A percentile compares a stretch with the other conserved stretches of the same genome.
phyloP scores from a whole-genome alignment of 768 basidiomycete species.

The Coprinopsis marcescibilis region DNA sequence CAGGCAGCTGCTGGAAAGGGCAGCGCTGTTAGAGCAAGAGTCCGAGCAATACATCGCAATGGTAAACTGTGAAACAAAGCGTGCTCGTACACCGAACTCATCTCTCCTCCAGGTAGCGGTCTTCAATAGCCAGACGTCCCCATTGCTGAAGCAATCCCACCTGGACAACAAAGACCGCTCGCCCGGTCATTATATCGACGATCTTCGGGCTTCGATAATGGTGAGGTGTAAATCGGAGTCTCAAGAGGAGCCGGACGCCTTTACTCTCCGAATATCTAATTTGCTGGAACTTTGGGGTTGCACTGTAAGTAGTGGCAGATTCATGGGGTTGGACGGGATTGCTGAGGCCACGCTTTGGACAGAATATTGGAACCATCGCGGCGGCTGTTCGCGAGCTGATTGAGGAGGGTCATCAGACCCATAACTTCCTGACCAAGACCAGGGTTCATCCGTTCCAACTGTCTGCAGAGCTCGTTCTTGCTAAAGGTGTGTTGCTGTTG shows the following conservation, averaged over 20 bases:
- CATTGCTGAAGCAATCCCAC: neutral
- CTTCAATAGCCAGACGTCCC: neutral
- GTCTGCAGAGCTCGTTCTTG: too few relatives aligned
- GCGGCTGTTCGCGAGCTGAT: too few relatives aligned
- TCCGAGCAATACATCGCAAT: neutral
- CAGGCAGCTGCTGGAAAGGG: neutral
- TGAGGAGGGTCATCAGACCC: too few relatives aligned
- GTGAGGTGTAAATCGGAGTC: neutral
- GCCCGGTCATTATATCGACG: neutral
- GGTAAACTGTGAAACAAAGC: neutral
- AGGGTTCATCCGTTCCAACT: too few relatives aligned
- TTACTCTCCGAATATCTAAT: neutral
- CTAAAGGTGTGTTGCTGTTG: neutral
- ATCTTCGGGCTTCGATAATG: neutral
- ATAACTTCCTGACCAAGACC: too few relatives aligned
- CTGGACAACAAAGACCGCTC: neutral
- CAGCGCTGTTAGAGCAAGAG: neutral
- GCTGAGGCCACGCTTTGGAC: too few relatives aligned
- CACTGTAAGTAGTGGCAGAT: too few relatives aligned
- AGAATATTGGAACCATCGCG: too few relatives aligned
- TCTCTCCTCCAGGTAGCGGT: neutral
- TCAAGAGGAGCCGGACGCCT: neutral
- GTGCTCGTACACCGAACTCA: neutral
- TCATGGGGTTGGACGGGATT: too few relatives aligned
- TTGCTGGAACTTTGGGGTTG: neutral